Base-by-base conservation (phyloP, 768 basidiomycete species). In the Asterophora lycoperdoides region DNA sequence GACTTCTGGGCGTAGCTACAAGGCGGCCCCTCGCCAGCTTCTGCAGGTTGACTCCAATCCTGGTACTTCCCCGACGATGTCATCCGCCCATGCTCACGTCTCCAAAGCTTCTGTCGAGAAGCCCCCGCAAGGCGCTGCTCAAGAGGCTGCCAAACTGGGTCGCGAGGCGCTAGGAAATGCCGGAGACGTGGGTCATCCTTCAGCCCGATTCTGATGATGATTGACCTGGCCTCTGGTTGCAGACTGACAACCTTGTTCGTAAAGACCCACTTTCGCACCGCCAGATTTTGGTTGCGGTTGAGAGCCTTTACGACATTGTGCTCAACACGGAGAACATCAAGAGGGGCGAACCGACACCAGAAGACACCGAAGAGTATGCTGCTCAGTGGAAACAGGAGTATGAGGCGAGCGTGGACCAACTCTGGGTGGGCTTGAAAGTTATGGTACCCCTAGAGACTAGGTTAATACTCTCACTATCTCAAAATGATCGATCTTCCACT, bases 21-120 rank as follows among this genome's bases (percentile, higher is more conserved):
- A 93, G 59, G 92, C 93, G 26, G 94, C 94, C n/a, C 96, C 96
- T 11, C 81, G 95, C 35, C 95, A 96, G 52, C 81, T 98, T 19
- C 77, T 99, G 4, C 93, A 98, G 64, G 92, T 98, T 8, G 87
- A 90, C 50, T 60, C 81, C 41, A 68, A 71, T 52, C 55, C 74
- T 34, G 58, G 64, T 30, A 57, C 67, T n/a, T 75, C 76, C 8
- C 75, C 76, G 8, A 70, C 75, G 36, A 42, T 75, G 53, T 61
- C 74, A 54, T 60, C 74, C 60, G 68, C 77, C 48, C 64, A 72
- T 65, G 53, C 69, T 8, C 74, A 79, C 69, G 79, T 80, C 33
- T 77, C 79, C 40, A 84, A 78, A 63, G 72, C 79, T 7, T 61
- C 66, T n/a, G 58, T 60, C 37, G 62, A 65, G 13, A 57, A 67